phyloP scores from a whole-genome alignment of 1,284 basidiomycete genomes.

The Moesziomyces parantarcticus region DNA sequence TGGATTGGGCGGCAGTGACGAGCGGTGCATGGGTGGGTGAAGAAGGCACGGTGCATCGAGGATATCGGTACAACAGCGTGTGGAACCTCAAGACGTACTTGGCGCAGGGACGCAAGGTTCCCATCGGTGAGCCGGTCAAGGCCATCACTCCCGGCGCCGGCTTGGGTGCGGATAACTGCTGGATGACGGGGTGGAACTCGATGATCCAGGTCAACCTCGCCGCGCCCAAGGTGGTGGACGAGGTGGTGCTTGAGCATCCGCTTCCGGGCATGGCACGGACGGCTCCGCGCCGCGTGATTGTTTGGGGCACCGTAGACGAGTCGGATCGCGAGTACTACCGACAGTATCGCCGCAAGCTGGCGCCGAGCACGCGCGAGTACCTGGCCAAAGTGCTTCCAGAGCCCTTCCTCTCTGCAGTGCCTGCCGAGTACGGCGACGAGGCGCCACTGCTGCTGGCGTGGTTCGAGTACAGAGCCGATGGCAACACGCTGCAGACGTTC shows the following conservation, averaged over 20 bases:
- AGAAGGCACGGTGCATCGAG: slow-evolving; percentile 34
- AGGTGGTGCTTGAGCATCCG: slow-evolving; percentile 36
- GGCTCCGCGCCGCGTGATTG: slow-evolving; percentile 31
- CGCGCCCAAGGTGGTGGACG: slow-evolving; percentile 32
- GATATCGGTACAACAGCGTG: slow-evolving; percentile 38
- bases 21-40: slow-evolving; percentile 31
- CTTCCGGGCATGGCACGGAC: slow-evolving; percentile 32
- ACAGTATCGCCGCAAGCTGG: slow-evolving; percentile 20
- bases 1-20: slow-evolving; percentile 34
- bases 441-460: slow-evolving; percentile 27
- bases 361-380: slow-evolving; percentile 13
- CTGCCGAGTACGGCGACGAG: slow-evolving; percentile 20
- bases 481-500: slow-evolving; percentile 37
- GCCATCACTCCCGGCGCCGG: slow-evolving; percentile 39
- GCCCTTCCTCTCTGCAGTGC: slow-evolving; percentile 16
- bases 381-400: slow-evolving; percentile 11
- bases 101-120: slow-evolving; percentile 36
- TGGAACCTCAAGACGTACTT: slow-evolving; percentile 37
- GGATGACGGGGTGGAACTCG: slow-evolving; percentile 46
- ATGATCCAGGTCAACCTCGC: slow-evolving; percentile 33
- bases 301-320: slow-evolving; percentile 34
- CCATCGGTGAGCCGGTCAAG: slow-evolving; percentile 42
- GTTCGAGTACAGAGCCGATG: slow-evolving; percentile 32
- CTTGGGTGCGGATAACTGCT: slow-evolving; percentile 23
- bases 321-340: slow-evolving; percentile 23